These are phyloP conservation scores for Arthroderma sp. DNA, from an alignment of 2,329 filamentous ascomycete genomes.

Conservation along the genomic window DNA sequence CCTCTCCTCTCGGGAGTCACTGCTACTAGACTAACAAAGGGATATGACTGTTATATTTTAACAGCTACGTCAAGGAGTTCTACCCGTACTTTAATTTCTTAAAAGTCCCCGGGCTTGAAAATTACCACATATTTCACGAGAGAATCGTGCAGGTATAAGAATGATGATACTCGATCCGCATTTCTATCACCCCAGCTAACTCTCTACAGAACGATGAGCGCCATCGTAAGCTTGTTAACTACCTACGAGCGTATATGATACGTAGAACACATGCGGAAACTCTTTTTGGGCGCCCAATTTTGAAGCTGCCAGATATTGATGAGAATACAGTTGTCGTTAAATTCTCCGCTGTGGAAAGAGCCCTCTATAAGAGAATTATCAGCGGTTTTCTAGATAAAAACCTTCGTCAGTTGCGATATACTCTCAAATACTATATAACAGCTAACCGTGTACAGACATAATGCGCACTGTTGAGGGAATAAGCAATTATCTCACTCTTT, in stretches of 20 bases:
- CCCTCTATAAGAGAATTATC: constrained; percentile 43
- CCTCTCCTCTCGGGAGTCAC: background rate
- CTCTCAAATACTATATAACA: background rate
- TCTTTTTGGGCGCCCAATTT: constrained; percentile 42
- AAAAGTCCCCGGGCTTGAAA: constrained; percentile 20
- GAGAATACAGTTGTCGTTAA: constrained; percentile 34
- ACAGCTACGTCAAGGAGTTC: constrained; percentile 27
- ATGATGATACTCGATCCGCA: background rate
- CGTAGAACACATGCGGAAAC: constrained; percentile 44
- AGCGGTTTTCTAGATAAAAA: constrained; percentile 27
- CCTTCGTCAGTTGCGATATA: constrained; percentile 16
- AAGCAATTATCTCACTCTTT: constrained; percentile 29
- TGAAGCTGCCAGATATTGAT: constrained; percentile 42
- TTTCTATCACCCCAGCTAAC: background rate
- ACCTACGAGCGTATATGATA: constrained; percentile 38
- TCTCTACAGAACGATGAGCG: constrained; percentile 10
- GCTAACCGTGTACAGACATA: background rate
- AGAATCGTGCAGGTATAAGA: constrained; percentile 7
- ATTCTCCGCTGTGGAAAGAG: constrained; percentile 42
- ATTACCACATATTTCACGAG: constrained; percentile 13
- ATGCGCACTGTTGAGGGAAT: background rate
- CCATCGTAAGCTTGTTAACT: constrained; percentile 19
- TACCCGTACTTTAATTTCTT: constrained; percentile 31
- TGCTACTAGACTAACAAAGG: background rate
- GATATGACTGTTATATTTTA: background rate